These are phyloP conservation scores for Ceratocystis variospora DNA, from an alignment of 2,329 filamentous ascomycete species.

Conservation along the genomic window DNA sequence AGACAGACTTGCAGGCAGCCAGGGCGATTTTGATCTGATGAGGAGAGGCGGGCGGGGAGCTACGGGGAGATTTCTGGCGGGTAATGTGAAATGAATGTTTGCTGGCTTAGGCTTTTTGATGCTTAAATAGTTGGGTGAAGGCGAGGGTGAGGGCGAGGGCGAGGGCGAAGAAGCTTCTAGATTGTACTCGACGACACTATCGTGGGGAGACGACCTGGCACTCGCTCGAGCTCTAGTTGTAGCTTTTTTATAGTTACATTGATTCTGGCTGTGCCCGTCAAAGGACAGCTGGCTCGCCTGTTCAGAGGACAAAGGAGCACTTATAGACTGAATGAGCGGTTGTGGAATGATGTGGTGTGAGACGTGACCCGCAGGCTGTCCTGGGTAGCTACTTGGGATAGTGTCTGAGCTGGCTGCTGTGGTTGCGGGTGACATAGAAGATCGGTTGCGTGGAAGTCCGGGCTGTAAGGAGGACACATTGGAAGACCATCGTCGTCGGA, in stretches of 20 bases:
- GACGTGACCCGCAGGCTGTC: conserved; percentile 17
- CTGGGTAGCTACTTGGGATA: conserved; percentile 16
- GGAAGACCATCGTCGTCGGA: conserved; percentile 14
- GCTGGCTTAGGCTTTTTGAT: conserved; percentile 5
- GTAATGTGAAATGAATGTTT: not conserved
- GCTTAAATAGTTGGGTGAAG: conserved; percentile 13
- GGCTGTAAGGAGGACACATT: conserved; percentile 18
- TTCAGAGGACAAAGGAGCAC: not conserved
- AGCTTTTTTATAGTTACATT: not conserved
- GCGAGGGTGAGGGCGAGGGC: not conserved
- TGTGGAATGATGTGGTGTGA: conserved; percentile 15
- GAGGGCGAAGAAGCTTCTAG: conserved; percentile 8
- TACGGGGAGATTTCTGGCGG: not conserved
- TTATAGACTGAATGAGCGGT: conserved; percentile 18
- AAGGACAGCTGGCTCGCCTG: not conserved
- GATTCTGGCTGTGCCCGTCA: not conserved
- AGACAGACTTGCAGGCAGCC: not conserved
- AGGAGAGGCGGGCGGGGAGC: no score
- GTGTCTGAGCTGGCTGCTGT: not conserved
- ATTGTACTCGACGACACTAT: conserved; percentile 19
- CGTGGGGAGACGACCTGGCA: conserved; percentile 17
- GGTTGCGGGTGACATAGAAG: conserved; percentile 7
- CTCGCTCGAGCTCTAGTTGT: not conserved
- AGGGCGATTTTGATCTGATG: not conserved
- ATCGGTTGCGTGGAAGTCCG: conserved; percentile 19